Evolutionary conservation across 2,329 filamentous ascomycete genomes (phyloP), one percentile per base, ranked within the genome.

Genomic region (Sporothrix inflata): DNA sequence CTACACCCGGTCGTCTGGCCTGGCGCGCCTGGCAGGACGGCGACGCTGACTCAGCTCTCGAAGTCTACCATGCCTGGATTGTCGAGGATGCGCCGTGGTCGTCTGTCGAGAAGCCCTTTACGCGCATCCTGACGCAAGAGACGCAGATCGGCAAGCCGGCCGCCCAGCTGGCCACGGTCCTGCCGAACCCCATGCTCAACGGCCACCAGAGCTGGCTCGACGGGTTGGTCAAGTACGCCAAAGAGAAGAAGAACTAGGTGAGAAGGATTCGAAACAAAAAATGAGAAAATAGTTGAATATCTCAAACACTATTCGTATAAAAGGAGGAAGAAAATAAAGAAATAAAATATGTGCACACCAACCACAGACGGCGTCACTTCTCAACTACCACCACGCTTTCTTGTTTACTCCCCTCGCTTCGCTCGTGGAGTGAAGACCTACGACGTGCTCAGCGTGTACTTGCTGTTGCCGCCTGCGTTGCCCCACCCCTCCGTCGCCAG

Each of bases 401-500:
- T 27, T 38, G 1, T 12, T 38, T 7, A 5, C 65, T 40, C 16
- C 7, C 24, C 12, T 51, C 30, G 45, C 67, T 7, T 27, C 49
- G 30, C 51, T 42, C 51, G 19, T 69, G 9, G 16, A 69, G 19
- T 6, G 11, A 27, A 0, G 9, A 60, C 16, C 19, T 49, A 40
- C 11, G 72, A n/a, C n/a, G n/a, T 63, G 42, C 38, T 73, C 66
- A 79, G 57, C 30, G 78, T 78, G 71, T 80, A 80, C 75, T 79
- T 74, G 55, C 78, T 78, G 21, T 72, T 78, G 11, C 78, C 78
- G 6, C 74, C 77, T 0, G 78, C 78, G 61, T 70, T 77, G 70
- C 77, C 76, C 79, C 79, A 86, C 4, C 85, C 85, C 78, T 87
- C 85, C 0, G 83, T 85, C 3, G 85, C 85, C 24, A 86, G 76